A percentile compares a stretch with the other conserved stretches of the same genome.
These are phyloP conservation scores for Alternaria atra DNA, from an alignment of 2,329 filamentous ascomycete species.

Conservation along the genomic window DNA sequence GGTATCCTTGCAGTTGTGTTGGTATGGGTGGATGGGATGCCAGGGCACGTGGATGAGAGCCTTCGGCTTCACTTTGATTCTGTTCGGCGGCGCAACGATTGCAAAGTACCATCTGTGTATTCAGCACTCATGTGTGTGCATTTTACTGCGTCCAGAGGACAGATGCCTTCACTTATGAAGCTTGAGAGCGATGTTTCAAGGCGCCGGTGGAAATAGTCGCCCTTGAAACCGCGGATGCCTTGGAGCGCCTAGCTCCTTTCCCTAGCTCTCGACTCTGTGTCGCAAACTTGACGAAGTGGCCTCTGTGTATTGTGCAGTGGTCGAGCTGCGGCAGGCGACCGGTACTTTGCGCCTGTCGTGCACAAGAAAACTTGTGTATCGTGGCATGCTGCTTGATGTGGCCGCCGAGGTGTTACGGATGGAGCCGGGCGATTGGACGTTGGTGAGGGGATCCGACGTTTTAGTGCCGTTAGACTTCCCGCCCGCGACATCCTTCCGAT, in stretches of 20 bases:
- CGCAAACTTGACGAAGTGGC: neutral
- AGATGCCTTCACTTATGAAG: slow-evolving; percentile 6
- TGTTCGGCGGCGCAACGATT: slow-evolving; percentile 12
- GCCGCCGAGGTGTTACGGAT: slow-evolving; percentile 10
- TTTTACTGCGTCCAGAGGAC: neutral
- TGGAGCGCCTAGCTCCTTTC: neutral
- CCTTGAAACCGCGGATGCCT: slow-evolving; percentile 11
- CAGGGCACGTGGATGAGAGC: neutral
- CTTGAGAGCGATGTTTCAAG: slow-evolving; percentile 2
- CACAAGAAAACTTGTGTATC: neutral
- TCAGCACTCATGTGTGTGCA: slow-evolving; percentile 6
- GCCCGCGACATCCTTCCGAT: neutral
- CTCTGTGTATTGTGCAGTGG: neutral
- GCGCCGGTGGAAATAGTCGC: slow-evolving; percentile 11
- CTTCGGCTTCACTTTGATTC: neutral
- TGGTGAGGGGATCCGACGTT: slow-evolving; percentile 22
- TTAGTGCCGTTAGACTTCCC: neutral
- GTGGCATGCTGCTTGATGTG: slow-evolving; percentile 1
- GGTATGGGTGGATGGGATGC: neutral
- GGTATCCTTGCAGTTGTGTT: neutral
- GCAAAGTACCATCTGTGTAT: slow-evolving; percentile 16
- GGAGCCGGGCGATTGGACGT: slow-evolving; percentile 9
- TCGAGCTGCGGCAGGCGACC: neutral
- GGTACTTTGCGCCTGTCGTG: neutral
- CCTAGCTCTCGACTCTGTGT: neutral